Percentiles rank a stretch among this genome's conserved stretches.
Evolutionary conservation across 2,329 filamentous ascomycete genomes (phyloP).

Genomic region (Sarocladium oryzae): DNA sequence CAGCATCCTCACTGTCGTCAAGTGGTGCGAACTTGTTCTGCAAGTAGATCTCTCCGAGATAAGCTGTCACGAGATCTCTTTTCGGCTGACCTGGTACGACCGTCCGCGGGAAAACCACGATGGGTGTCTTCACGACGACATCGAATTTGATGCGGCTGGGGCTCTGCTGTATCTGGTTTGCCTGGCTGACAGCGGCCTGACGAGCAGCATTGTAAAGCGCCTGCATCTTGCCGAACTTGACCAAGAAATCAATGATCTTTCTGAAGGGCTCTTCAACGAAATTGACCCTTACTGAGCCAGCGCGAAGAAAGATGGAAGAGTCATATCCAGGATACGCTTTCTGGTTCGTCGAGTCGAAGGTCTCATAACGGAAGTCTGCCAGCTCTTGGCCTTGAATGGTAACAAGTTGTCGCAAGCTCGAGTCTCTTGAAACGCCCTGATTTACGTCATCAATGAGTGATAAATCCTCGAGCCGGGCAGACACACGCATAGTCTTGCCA

Average conservation of each 20-base stretch:
- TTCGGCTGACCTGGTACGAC: slow-evolving; percentile 63
- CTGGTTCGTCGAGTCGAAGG: slow-evolving; percentile 67
- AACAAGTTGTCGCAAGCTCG: slow-evolving; percentile 76
- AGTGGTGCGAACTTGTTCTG: slow-evolving; percentile 87
- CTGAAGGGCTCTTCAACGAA: slow-evolving; percentile 96
- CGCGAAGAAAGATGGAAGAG: slow-evolving; percentile 81
- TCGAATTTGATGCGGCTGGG: slow-evolving; percentile 91
- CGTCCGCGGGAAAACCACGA: slow-evolving; percentile 84
- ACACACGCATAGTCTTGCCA: slow-evolving; percentile 80
- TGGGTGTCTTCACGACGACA: slow-evolving; percentile 87
- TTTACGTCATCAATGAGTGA: slow-evolving; percentile 92
- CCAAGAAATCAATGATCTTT: slow-evolving; percentile 94
- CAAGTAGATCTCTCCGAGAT: slow-evolving; percentile 94
- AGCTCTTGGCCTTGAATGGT: slow-evolving; percentile 94
- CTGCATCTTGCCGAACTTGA: slow-evolving; percentile 99
- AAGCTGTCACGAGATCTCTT: slow-evolving; percentile 82
- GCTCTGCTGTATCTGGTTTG: slow-evolving; percentile 85
- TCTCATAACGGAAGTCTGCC: slow-evolving; percentile 96
- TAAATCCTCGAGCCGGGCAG: slow-evolving; percentile 78
- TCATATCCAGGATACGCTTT: slow-evolving; percentile 89
- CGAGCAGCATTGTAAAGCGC: slow-evolving; percentile 96
- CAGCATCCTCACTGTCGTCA: slow-evolving; percentile 66
- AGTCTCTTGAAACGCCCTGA: slow-evolving; percentile 74
- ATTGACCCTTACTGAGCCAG: slow-evolving; percentile 93
- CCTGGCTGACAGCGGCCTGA: slow-evolving; percentile 88